Conservation (phyloP, 1,284 basidiomycete species). For the Ceratobasidium sp. region DNA sequence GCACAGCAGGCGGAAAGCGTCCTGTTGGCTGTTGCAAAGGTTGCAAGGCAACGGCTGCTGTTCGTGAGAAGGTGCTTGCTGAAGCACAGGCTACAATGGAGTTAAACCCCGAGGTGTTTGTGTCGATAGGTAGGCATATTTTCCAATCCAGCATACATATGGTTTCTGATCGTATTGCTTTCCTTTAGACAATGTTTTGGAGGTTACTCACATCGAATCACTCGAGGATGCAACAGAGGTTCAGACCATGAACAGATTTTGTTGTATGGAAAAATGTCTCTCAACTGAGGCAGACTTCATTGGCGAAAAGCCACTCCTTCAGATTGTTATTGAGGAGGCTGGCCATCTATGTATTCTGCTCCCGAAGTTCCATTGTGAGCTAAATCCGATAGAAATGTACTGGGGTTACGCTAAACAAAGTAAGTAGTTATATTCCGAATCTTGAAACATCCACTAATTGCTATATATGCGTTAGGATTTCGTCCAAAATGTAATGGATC, state of each 20-base stretch:
- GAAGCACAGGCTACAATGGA: background rate
- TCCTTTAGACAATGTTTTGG: no score
- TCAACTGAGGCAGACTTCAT: constrained; percentile 55
- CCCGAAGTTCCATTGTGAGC: constrained; percentile 50
- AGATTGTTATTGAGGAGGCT: constrained; percentile 47
- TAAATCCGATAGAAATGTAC: constrained; percentile 35
- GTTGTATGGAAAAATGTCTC: constrained; percentile 54
- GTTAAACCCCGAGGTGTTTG: background rate
- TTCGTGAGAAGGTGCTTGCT: background rate
- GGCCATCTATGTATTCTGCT: constrained; percentile 52
- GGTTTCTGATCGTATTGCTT: no score
- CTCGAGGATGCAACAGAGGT: background rate
- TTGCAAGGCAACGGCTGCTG: background rate
- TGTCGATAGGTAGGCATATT: background rate
- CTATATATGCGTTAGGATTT: background rate
- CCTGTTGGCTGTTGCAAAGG: background rate
- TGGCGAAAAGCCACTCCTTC: constrained; percentile 53
- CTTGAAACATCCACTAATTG: background rate
- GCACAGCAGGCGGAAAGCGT: background rate
- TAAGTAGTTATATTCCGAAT: background rate
- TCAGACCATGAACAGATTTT: constrained; percentile 42
- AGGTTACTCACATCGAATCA: background rate
- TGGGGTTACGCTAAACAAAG: constrained; percentile 23
- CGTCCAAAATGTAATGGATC: constrained; percentile 1
- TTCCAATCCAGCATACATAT: no score